These are phyloP conservation scores for Microdochium trichocladiopsis DNA, from an alignment of 2,329 filamentous ascomycete genomes.

Conservation along the genomic window DNA sequence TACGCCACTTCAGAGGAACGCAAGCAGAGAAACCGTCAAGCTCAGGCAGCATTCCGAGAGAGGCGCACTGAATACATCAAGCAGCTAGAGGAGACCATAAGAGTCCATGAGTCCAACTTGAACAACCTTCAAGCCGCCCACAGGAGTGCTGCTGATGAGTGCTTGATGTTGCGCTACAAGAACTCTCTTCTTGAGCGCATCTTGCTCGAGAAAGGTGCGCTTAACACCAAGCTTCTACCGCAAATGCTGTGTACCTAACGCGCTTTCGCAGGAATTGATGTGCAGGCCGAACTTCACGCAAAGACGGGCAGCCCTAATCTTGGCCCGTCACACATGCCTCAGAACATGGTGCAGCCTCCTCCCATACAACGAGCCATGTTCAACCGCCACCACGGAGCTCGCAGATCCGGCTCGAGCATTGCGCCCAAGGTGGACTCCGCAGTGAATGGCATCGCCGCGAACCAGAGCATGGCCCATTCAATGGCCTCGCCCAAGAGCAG, in stretches of 20 bases:
- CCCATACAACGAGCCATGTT: constrained; percentile 75
- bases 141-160: constrained; percentile 90
- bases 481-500: constrained; percentile 63
- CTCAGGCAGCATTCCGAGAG: constrained; percentile 94
- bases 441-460: constrained; percentile 35
- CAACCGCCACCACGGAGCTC: constrained; percentile 65
- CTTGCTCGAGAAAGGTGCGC: constrained; percentile 83
- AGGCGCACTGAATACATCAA: constrained; percentile 98
- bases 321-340: constrained; percentile 60
- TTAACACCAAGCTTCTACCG: not conserved
- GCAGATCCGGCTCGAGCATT: constrained; percentile 66
- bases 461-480: constrained; percentile 44
- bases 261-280: constrained; percentile 70
- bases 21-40: constrained; percentile 95
- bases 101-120: constrained; percentile 90
- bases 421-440: constrained; percentile 65
- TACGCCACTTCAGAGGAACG: constrained; percentile 98
- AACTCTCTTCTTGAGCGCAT: constrained; percentile 95
- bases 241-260: no score
- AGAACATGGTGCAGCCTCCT: constrained; percentile 63
- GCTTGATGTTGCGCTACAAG: constrained; percentile 96
- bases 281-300: constrained; percentile 87
- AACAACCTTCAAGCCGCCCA: constrained; percentile 91
- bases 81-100: constrained; percentile 94
- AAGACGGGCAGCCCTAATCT: constrained; percentile 85